phyloP scores from a whole-genome alignment of 345 rosid genomes.

The Trapa incisa region DNA sequence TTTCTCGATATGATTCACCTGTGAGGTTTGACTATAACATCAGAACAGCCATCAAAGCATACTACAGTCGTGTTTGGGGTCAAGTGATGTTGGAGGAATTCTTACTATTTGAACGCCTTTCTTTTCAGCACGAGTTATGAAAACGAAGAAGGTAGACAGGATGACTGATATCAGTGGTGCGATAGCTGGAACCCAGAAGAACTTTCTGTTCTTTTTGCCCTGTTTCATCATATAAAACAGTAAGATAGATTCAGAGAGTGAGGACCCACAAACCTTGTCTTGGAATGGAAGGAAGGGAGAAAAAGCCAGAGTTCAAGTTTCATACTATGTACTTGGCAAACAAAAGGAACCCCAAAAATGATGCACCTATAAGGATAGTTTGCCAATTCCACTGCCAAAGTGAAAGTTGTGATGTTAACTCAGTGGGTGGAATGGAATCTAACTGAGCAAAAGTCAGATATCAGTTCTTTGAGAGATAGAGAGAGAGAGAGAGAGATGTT shows the following conservation, averaged over 20 bases:
- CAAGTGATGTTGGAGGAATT: no score
- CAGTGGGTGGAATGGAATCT: neutral
- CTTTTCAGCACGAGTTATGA: slow-evolving; percentile 75
- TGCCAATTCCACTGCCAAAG: slow-evolving; percentile 90
- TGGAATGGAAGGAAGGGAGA: neutral
- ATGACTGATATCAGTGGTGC: slow-evolving; percentile 85
- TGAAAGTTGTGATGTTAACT: neutral
- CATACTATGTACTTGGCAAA: slow-evolving; percentile 64
- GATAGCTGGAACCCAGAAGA: slow-evolving; percentile 84
- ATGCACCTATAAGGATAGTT: slow-evolving; percentile 71
- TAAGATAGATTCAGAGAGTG: neutral
- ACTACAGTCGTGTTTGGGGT: neutral
- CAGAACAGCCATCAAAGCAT: neutral
- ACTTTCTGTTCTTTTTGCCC: slow-evolving; percentile 74
- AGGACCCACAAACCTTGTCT: neutral
- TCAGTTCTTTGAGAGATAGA: neutral
- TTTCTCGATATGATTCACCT: slow-evolving; percentile 64
- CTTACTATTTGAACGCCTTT: slow-evolving; percentile 83
- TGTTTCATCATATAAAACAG: slow-evolving; percentile 16
- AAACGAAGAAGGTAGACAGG: slow-evolving; percentile 83
- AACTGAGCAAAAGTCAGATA: neutral
- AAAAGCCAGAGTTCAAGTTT: neutral
- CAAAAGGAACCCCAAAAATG: slow-evolving; percentile 68
- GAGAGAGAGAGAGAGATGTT: slow-evolving; percentile 7
- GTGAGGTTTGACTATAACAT: slow-evolving; percentile 14